These are phyloP conservation scores for Pyracantha coccinea DNA, from an alignment of 331 rosid genomes.

Conservation along the genomic window DNA sequence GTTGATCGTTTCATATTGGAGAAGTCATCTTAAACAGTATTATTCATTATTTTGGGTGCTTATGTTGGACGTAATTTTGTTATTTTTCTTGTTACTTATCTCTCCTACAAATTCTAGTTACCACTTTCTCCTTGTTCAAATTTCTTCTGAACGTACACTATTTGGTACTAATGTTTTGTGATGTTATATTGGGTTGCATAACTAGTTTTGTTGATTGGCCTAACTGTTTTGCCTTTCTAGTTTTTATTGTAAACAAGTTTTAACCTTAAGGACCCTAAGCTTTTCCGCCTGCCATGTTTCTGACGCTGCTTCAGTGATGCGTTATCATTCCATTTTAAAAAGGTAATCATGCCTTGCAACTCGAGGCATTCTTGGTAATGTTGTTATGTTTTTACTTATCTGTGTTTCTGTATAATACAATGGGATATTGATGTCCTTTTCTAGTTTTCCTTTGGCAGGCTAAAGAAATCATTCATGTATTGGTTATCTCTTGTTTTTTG, in stretches of 20 bases:
- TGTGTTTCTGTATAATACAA: background rate
- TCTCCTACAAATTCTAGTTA: background rate
- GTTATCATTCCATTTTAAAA: constrained; percentile 18
- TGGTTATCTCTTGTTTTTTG: constrained; percentile 13
- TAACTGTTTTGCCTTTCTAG: constrained; percentile 4
- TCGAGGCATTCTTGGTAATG: constrained; percentile 27
- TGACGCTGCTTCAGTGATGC: constrained; percentile 36
- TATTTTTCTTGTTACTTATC: background rate
- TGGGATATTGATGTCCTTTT: constrained; percentile 19
- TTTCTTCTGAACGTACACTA: background rate
- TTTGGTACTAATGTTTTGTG: constrained; percentile 7
- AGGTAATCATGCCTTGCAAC: constrained; percentile 41
- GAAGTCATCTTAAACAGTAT: constrained; percentile 27
- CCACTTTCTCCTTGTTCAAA: background rate
- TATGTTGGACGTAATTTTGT: constrained; percentile 5
- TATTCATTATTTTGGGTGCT: background rate
- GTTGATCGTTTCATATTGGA: constrained; percentile 31
- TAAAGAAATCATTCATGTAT: constrained; percentile 24
- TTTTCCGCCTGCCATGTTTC: constrained; percentile 26
- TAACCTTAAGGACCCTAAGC: constrained; percentile 24
- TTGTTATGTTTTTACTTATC: constrained; percentile 6
- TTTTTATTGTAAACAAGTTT: constrained; percentile 23
- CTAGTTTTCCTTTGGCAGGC: constrained; percentile 48
- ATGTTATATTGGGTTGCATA: background rate
- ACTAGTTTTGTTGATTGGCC: constrained; percentile 14